Conservation (phyloP, 2,329 filamentous ascomycete genomes). For the Ceratocystis harringtonii region DNA sequence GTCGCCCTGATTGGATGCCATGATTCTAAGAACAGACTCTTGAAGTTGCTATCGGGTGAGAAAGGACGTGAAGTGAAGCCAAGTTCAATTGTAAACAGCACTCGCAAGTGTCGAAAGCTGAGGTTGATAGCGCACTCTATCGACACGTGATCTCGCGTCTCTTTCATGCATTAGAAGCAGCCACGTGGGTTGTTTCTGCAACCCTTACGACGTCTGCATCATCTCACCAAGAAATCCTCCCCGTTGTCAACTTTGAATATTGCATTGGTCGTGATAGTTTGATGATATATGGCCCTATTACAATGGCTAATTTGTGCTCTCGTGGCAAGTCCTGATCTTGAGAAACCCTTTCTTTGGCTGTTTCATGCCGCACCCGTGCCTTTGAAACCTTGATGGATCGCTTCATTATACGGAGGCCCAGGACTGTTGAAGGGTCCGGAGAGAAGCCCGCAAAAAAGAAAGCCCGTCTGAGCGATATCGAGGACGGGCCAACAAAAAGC, state of each 20-base stretch:
- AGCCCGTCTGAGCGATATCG: not conserved
- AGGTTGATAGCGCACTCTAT: not conserved
- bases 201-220: not conserved
- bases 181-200: not conserved
- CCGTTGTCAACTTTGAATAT: not conserved
- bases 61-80: not conserved
- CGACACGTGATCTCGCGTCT: conserved; percentile 1
- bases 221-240: not conserved
- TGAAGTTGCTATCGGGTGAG: not conserved
- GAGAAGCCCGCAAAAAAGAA: conserved; percentile 3
- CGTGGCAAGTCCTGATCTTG: not conserved
- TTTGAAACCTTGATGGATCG: conserved; percentile 2
- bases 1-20: conserved; percentile 10
- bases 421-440: not conserved
- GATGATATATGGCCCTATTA: not conserved
- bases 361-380: not conserved
- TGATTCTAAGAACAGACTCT: not conserved
- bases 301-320: not conserved
- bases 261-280: not conserved
- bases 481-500: not conserved
- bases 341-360: not conserved
- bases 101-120: no score
- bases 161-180: not conserved
- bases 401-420: conserved; percentile 6
- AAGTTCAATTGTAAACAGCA: no score